Percentiles rank a stretch among this genome's conserved stretches.
Evolutionary conservation across 495 filamentous ascomycete genomes (phyloP).

Genomic region (Pyronema domesticum): DNA sequence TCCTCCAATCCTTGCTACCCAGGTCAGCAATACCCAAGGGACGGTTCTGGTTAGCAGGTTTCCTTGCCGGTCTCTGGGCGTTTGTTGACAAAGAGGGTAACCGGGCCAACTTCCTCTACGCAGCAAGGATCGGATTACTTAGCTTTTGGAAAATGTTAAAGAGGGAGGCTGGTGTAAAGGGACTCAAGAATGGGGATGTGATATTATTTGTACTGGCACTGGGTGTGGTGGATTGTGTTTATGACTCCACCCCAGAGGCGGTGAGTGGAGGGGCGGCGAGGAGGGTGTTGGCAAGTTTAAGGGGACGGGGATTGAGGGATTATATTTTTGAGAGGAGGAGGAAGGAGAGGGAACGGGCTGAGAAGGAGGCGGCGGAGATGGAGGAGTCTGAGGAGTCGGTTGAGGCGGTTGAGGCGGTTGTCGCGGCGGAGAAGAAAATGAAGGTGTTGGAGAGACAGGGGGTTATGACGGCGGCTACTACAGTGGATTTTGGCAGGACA

Average conservation of each 20-base stretch:
- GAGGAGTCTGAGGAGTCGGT: conserved; percentile 53
- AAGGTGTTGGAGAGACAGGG: no score
- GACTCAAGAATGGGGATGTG: conserved; percentile 64
- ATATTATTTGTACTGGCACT: conserved; percentile 60
- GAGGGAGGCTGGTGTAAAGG: conserved; percentile 69
- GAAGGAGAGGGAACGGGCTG: conserved; percentile 11
- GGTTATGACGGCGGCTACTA: no score
- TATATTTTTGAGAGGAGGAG: conserved; percentile 22
- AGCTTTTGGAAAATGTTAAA: conserved; percentile 76
- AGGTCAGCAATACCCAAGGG: conserved; percentile 55
- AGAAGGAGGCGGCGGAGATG: conserved; percentile 28
- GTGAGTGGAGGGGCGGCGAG: conserved; percentile 49
- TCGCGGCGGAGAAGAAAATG: conserved; percentile 19
- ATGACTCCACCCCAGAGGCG: conserved; percentile 49
- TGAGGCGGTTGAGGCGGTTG: conserved; percentile 37
- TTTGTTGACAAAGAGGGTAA: conserved; percentile 48
- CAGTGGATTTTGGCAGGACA: no score
- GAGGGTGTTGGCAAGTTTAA: conserved; percentile 54
- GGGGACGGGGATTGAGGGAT: conserved; percentile 50
- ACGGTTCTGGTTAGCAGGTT: conserved; percentile 75
- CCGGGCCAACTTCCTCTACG: conserved; percentile 49
- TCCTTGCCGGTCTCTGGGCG: conserved; percentile 67
- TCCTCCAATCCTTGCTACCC: conserved; percentile 65
- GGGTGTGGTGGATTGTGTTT: conserved; percentile 59
- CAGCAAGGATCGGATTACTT: conserved; percentile 54